Evolutionary conservation across 192 early-diverging fungal genomes (phyloP).

Genomic region (Geranomyces variabilis): DNA sequence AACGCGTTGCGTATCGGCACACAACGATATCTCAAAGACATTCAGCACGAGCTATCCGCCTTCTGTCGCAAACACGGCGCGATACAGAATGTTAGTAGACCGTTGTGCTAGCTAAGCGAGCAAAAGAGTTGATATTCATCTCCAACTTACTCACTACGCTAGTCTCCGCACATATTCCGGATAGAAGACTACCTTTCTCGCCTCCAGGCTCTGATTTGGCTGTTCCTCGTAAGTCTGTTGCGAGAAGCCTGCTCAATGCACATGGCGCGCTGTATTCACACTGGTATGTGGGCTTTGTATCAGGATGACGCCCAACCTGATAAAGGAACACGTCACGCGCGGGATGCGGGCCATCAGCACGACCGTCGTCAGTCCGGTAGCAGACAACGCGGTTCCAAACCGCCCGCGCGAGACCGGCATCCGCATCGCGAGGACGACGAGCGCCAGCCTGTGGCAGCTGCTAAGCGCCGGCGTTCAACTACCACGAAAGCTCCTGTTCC

Average conservation of each 20-base stretch:
- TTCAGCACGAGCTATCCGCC: conserved; percentile 6
- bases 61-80: conserved; percentile 3
- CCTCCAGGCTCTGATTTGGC: conserved; percentile 17
- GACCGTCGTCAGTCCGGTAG: conserved; percentile 3
- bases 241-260: no score
- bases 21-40: conserved; percentile 21
- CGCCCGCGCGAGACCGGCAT: no score
- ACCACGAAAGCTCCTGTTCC: not conserved
- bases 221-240: conserved; percentile 3
- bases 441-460: not conserved
- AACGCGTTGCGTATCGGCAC: conserved; percentile 14
- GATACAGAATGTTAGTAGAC: conserved; percentile 15
- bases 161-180: conserved; percentile 16
- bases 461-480: not conserved
- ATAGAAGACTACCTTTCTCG: conserved; percentile 23
- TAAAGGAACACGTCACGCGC: not conserved
- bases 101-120: not conserved
- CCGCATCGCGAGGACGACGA: no score
- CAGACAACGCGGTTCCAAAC: no score
- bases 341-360: not conserved
- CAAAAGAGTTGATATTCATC: not conserved
- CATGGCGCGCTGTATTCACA: not conserved
- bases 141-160: not conserved
- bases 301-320: conserved; percentile 7
- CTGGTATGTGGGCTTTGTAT: not conserved